Percentiles rank a stretch among this genome's conserved stretches.
Evolutionary conservation across 371 early-diverging fungal genomes (phyloP).

Genomic region (Pancytospora philotis): DNA sequence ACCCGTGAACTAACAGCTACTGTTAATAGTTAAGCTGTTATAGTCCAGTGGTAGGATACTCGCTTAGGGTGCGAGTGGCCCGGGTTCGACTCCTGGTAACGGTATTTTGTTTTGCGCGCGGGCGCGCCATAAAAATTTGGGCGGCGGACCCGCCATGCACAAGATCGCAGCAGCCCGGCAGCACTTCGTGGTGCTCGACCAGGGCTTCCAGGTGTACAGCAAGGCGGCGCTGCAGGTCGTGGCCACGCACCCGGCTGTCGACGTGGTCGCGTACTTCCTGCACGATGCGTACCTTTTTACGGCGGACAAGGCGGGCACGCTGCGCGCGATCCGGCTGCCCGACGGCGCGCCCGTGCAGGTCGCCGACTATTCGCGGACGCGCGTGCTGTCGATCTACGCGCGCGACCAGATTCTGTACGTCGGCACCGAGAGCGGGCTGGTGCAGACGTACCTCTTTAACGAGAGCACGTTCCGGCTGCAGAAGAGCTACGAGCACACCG

Average conservation of each 20-base stretch:
- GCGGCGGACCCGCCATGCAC: no score
- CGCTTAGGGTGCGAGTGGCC: conserved; percentile 63
- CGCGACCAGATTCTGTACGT: background rate
- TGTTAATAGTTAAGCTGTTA: conserved; percentile 41
- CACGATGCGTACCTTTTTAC: background rate
- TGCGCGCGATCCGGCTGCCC: background rate
- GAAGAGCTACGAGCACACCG: background rate
- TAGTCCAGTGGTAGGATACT: conserved; percentile 62
- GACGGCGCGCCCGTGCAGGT: background rate
- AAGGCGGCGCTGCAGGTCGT: background rate
- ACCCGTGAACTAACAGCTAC: background rate
- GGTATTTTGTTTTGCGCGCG: no score
- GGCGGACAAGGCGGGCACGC: background rate
- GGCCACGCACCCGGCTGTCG: background rate
- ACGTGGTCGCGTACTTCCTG: background rate
- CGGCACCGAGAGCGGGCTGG: background rate
- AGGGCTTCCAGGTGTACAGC: background rate
- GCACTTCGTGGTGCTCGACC: conserved; percentile 1
- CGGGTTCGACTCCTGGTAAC: conserved; percentile 61
- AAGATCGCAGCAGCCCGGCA: background rate
- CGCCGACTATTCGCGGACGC: background rate
- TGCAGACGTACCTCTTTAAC: conserved; percentile 3
- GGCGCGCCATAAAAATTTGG: no score
- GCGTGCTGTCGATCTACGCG: background rate
- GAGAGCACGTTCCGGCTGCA: background rate